These are phyloP conservation scores for Gynandropsis gynandra DNA, from an alignment of 345 rosid species.

Conservation along the genomic window DNA sequence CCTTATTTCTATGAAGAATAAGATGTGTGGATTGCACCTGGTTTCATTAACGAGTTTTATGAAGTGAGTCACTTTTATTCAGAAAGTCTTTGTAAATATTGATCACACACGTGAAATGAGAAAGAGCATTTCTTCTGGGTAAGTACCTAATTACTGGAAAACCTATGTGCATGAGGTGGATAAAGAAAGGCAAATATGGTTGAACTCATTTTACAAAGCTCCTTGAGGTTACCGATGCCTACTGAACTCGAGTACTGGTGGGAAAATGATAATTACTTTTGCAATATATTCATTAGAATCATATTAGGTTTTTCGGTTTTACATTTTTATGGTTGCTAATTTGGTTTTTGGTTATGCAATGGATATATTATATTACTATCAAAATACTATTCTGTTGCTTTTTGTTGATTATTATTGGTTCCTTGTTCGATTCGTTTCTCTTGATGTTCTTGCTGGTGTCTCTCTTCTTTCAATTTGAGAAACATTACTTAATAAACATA, in stretches of 20 bases:
- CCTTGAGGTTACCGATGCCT: slow-evolving; percentile 94
- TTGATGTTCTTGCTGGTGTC: no score
- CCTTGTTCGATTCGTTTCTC: no score
- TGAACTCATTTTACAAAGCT: slow-evolving; percentile 88
- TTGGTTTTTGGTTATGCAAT: not conserved
- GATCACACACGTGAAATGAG: slow-evolving; percentile 11
- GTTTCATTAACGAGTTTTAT: slow-evolving; percentile 84
- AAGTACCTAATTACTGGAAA: slow-evolving; percentile 97
- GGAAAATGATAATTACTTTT: no score
- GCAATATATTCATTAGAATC: not conserved
- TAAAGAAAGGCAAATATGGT: slow-evolving; percentile 88
- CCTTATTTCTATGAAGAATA: slow-evolving; percentile 87
- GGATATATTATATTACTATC: no score
- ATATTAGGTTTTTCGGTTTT: not conserved
- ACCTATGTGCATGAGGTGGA: slow-evolving; percentile 77
- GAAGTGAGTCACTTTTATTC: slow-evolving; percentile 40
- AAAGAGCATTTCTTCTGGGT: slow-evolving; percentile 21
- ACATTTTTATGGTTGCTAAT: not conserved
- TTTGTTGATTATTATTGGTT: no score
- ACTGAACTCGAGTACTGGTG: no score
- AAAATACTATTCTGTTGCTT: no score
- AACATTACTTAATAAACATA: no score
- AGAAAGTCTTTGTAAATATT: slow-evolving; percentile 12
- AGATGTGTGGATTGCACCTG: slow-evolving; percentile 98
- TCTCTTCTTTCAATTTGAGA: no score